Percentiles rank a stretch among this genome's conserved stretches.
Conservation (phyloP, 768 basidiomycete species). For the Mycena capillaripes region DNA sequence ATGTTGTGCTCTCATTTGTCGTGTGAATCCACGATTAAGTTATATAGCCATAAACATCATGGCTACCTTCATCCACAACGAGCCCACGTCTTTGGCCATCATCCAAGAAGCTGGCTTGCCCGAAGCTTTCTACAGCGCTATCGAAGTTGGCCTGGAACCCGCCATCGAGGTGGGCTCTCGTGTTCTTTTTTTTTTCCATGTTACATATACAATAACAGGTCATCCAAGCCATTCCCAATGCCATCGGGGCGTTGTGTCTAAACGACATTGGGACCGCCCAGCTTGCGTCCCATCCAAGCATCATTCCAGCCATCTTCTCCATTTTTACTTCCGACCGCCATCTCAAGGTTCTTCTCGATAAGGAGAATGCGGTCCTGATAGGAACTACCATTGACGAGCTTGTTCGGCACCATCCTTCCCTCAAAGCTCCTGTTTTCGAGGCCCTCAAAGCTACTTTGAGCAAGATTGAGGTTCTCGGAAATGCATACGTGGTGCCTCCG, state of each 20-base stretch:
- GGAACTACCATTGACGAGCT: conserved; percentile 96
- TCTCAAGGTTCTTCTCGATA: conserved; percentile 88
- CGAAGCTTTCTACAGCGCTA: conserved; percentile 87
- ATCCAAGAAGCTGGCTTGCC: conserved; percentile 95
- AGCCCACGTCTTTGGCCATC: conserved; percentile 92
- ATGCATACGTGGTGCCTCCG: conserved; percentile 65
- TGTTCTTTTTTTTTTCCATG: background rate
- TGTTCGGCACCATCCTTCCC: conserved; percentile 92
- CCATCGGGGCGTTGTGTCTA: conserved; percentile 95
- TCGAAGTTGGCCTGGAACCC: conserved; percentile 88
- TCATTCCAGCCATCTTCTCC: conserved; percentile 88
- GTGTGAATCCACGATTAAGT: conserved; percentile 24
- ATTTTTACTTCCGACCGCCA: conserved; percentile 90
- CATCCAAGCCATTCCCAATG: conserved; percentile 93
- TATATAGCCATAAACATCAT: conserved; percentile 90
- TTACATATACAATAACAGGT: conserved; percentile 63
- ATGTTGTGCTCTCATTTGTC: conserved; percentile 41
- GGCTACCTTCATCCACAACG: conserved; percentile 98
- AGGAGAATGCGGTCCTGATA: conserved; percentile 91
- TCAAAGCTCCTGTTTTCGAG: conserved; percentile 86
- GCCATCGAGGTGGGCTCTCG: conserved; percentile 79
- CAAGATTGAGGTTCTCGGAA: conserved; percentile 83
- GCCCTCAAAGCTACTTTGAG: conserved; percentile 78
- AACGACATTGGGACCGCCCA: conserved; percentile 92
- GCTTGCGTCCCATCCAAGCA: conserved; percentile 79